Evolutionary conservation across 1,284 basidiomycete species (phyloP).

Genomic region (Cutaneotrichosporon cutaneum): DNA sequence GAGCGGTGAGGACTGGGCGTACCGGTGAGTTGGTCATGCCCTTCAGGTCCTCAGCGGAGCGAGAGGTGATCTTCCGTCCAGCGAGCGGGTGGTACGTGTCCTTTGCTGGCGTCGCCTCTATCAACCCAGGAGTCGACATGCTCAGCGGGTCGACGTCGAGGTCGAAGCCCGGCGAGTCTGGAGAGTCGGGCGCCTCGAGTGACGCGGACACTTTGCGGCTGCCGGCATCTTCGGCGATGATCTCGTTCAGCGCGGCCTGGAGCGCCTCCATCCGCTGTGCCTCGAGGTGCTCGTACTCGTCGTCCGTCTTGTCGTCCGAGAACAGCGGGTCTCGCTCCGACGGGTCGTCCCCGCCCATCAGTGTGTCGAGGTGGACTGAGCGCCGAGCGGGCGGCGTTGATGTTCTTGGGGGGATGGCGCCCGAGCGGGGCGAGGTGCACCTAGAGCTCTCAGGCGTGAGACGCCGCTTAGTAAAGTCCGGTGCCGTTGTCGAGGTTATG

Average conservation of each 20-base stretch:
- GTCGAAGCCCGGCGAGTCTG: neutral
- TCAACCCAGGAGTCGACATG: slow-evolving; percentile 11
- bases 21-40: slow-evolving; percentile 4
- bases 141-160: slow-evolving; percentile 12
- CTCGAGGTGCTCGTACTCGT: slow-evolving; percentile 51
- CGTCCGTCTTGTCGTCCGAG: slow-evolving; percentile 29
- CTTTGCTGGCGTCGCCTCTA: neutral
- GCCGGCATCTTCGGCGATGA: slow-evolving; percentile 71
- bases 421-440: neutral
- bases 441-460: slow-evolving; percentile 7
- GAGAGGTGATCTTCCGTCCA: slow-evolving; percentile 29
- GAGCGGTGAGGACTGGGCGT: slow-evolving; percentile 7
- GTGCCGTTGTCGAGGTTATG: slow-evolving; percentile 1
- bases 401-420: neutral
- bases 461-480: slow-evolving; percentile 19
- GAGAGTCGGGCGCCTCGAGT: neutral
- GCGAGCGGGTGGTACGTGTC: slow-evolving; percentile 10
- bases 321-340: slow-evolving; percentile 56
- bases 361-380: slow-evolving; percentile 44
- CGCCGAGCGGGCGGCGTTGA: slow-evolving; percentile 16
- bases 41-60: slow-evolving; percentile 41
- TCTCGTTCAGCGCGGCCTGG: slow-evolving; percentile 87
- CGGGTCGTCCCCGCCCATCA: slow-evolving; percentile 44
- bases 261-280: slow-evolving; percentile 83
- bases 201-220: slow-evolving; percentile 2